phyloP scores from a whole-genome alignment of 2,329 filamentous ascomycete genomes.

The Aspergillus viridinutans region DNA sequence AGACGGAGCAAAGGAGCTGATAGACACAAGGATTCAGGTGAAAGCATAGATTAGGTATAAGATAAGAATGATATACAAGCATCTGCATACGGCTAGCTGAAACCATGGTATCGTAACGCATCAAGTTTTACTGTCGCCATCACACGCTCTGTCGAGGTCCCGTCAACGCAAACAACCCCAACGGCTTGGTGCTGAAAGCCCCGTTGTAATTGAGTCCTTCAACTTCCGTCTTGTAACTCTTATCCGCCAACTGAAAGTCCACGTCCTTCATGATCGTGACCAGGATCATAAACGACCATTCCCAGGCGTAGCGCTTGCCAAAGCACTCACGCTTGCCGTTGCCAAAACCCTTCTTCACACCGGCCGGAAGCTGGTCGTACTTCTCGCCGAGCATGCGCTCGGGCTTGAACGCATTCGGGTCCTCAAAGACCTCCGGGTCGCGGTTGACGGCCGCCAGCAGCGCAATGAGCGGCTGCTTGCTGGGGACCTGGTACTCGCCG shows the following conservation, averaged over 20 bases:
- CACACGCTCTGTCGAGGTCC: conserved; percentile 4
- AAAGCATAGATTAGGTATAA: neutral
- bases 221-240: conserved; percentile 38
- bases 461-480: conserved; percentile 49
- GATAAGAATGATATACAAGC: neutral
- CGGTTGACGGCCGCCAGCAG: conserved; percentile 57
- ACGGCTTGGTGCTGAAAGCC: conserved; percentile 52
- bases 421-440: conserved; percentile 61
- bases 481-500: conserved; percentile 59
- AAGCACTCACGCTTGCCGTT: conserved; percentile 69
- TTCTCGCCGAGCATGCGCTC: conserved; percentile 69
- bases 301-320: conserved; percentile 68
- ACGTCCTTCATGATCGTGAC: conserved; percentile 66
- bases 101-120: neutral
- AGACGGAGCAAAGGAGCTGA: neutral
- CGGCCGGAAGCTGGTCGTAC: conserved; percentile 60
- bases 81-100: neutral
- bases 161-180: conserved; percentile 35
- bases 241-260: conserved; percentile 60
- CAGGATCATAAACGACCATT: conserved; percentile 62
- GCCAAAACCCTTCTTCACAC: conserved; percentile 68
- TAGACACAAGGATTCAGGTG: neutral
- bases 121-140: neutral
- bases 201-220: conserved; percentile 36
- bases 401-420: conserved; percentile 62